Base-by-base conservation (phyloP, 305 asterid species). In the Ilex paraguariensis region DNA sequence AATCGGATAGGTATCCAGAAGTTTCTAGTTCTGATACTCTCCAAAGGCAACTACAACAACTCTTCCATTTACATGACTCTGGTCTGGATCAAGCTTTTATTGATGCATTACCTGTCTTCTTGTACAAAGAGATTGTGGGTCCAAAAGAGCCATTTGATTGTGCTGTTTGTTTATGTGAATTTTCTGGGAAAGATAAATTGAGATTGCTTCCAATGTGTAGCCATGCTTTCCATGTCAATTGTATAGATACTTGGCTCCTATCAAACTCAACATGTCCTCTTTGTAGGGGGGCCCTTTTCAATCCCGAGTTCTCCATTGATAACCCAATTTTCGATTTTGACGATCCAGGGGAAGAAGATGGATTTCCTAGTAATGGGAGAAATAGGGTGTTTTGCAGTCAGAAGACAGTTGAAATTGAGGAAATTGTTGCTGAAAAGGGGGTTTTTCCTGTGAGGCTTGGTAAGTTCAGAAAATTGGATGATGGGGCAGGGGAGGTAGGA, bases 201-300 rank as follows among this genome's bases (percentile, higher is more conserved):
- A 83, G 99, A 64, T 67, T 93, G 82, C 97, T 93, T 51, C 99
- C 99, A 0, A 74, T 69, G 63, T 93, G 99, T 63, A 82, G 99
- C 81, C 99, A 93, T 77, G 99, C 99, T 60, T 94, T 94, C 72
- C 99, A 94, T 67, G 76, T 88, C 64, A 78, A 61, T 30, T 94
- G 99, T 70, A 91, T 91, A 10, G 99, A 91, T 61, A 94, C 98
- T 54, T 94, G 99, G 99, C 98, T 91, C 16, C 70, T 91, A 36
- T 81, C 99, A 2, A 94, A 94, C 69, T 94, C 99, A 2, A 77
- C 97, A 0, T 94, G 99, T 45, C 99, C 99, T 44, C 93, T 94
- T 39, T 94, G 99, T 66, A 78, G 99, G 66, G 90, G 82, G 45
- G 67, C 90, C 13, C 96, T 94, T 48, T 88, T 81, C 74, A 83